Percentiles rank a stretch among this genome's conserved stretches.
Conservation (phyloP, 2,329 filamentous ascomycete genomes). For the Penicillium brasilianum region DNA sequence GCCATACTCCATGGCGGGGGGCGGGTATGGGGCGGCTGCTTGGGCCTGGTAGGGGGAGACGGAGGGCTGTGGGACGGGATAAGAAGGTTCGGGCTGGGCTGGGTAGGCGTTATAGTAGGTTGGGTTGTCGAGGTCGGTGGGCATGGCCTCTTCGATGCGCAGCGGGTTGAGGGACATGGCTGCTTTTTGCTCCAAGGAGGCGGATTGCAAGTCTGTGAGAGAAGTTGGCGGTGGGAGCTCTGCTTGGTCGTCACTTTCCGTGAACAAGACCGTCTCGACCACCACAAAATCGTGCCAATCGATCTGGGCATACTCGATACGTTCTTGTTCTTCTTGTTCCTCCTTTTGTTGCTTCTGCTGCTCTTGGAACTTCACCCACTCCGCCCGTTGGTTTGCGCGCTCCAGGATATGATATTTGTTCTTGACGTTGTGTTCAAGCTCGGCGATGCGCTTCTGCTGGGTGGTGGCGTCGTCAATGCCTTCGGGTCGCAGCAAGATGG, state of each 20-base stretch:
- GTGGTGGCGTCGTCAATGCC: slow-evolving; percentile 72
- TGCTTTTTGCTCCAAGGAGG: slow-evolving; percentile 93
- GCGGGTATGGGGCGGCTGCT: slow-evolving; percentile 34
- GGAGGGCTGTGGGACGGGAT: slow-evolving; percentile 40
- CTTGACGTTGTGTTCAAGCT: slow-evolving; percentile 74
- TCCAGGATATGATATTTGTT: slow-evolving; percentile 82
- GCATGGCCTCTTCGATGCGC: slow-evolving; percentile 94
- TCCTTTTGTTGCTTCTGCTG: slow-evolving; percentile 86
- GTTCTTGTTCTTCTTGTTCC: slow-evolving; percentile 82
- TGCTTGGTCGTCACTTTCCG: slow-evolving; percentile 81
- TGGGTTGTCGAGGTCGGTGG: slow-evolving; percentile 67
- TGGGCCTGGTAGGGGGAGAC: slow-evolving; percentile 32
- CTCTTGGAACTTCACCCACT: slow-evolving; percentile 84
- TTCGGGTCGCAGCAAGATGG: slow-evolving; percentile 71
- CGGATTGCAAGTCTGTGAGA: slow-evolving; percentile 88
- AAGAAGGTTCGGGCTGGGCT: slow-evolving; percentile 42
- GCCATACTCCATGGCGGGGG: slow-evolving; percentile 35
- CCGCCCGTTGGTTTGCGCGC: slow-evolving; percentile 81
- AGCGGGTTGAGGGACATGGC: slow-evolving; percentile 81
- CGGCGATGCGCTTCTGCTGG: slow-evolving; percentile 72
- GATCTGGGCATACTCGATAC: slow-evolving; percentile 78
- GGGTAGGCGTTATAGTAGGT: slow-evolving; percentile 60
- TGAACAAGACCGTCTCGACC: slow-evolving; percentile 92
- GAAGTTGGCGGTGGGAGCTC: slow-evolving; percentile 88
- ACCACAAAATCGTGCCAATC: slow-evolving; percentile 99